These are phyloP conservation scores for Trichocladium antarcticum DNA, from an alignment of 495 filamentous ascomycete genomes.

Conservation along the genomic window DNA sequence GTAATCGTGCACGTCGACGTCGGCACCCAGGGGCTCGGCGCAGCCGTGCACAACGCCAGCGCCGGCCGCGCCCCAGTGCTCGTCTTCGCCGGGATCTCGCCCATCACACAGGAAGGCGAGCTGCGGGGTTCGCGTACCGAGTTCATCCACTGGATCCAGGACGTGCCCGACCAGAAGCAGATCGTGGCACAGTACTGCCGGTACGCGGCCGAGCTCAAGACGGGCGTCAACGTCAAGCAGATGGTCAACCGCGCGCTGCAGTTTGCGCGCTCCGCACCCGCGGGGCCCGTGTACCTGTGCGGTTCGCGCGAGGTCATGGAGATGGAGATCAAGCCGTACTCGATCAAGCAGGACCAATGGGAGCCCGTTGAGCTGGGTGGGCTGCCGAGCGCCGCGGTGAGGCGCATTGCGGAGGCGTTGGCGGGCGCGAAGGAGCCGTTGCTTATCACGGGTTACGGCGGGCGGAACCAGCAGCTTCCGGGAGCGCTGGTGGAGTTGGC, in stretches of 20 bases:
- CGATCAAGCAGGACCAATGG: constrained; percentile 64
- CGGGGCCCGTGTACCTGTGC: constrained; percentile 77
- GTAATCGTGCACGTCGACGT: constrained; percentile 97
- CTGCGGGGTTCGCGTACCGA: constrained; percentile 79
- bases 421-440: constrained; percentile 64
- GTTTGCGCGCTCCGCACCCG: constrained; percentile 70
- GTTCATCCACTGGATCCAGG: constrained; percentile 97
- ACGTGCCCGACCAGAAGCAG: constrained; percentile 88
- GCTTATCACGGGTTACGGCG: constrained; percentile 72
- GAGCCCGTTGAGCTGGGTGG: constrained; percentile 64
- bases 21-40: constrained; percentile 78
- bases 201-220: constrained; percentile 85
- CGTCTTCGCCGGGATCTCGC: constrained; percentile 83
- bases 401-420: constrained; percentile 59
- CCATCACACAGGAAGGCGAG: constrained; percentile 86
- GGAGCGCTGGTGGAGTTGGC: constrained; percentile 66
- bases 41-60: constrained; percentile 84
- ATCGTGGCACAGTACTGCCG: constrained; percentile 90
- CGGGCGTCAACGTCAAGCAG: constrained; percentile 88
- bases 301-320: constrained; percentile 88
- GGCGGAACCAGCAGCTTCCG: constrained; percentile 61
- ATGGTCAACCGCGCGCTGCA: constrained; percentile 85
- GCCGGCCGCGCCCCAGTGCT: constrained; percentile 78
- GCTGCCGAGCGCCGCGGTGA: constrained; percentile 52
- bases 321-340: constrained; percentile 76